Base-by-base conservation (phyloP, 129 eudicot species). In the Sambucus nigra region DNA sequence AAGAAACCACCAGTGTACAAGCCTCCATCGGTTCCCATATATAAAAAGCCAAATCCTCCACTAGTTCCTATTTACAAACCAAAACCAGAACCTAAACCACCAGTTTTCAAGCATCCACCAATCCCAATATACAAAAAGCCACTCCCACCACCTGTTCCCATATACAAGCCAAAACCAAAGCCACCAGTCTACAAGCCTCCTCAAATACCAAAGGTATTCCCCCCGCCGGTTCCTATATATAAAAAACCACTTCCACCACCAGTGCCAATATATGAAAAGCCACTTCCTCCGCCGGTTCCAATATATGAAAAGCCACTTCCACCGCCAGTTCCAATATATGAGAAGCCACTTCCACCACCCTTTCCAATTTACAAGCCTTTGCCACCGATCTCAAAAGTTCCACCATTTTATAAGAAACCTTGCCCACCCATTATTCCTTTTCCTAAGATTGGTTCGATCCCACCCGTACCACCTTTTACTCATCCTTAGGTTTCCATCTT, bases 321-420 rank as follows among this genome's bases (percentile, higher is more conserved):
- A 28, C 67, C 73, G 13, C 49, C 45, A 1, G 15, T 33, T 48
- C 71, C 68, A 38, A 23, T 53, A 24, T 69, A 69, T 51, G 53
- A 52, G 2, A 69, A 70, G 58, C 57, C 57, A 51, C 51, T 70
- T 32, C 48, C 48, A 42, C 48, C 48, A 42, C 48, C 48, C 14
- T 1, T 15, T n/a, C 48, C 48, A 18, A 42, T 42, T n/a, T 42
- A 42, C 48, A 42, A 42, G 48, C 48, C 48, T 3, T 16, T 42
- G 18, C 48, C 48, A 13, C 48, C 48, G n/a, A 15, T 42, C 48
- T 20, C 48, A 3, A 42, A 42, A 20, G 16, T 69, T 22, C 67
- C 61, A 31, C 76, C 76, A 6, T 22, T 57, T 25, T 41, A 50
- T 58, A 64, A 42, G 20, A 59, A 59, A 32, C 64, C 64, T 28